Percentiles rank a stretch among this genome's conserved stretches.
Conservation (phyloP, 805 yeast species). For the Pichia scutulata region DNA sequence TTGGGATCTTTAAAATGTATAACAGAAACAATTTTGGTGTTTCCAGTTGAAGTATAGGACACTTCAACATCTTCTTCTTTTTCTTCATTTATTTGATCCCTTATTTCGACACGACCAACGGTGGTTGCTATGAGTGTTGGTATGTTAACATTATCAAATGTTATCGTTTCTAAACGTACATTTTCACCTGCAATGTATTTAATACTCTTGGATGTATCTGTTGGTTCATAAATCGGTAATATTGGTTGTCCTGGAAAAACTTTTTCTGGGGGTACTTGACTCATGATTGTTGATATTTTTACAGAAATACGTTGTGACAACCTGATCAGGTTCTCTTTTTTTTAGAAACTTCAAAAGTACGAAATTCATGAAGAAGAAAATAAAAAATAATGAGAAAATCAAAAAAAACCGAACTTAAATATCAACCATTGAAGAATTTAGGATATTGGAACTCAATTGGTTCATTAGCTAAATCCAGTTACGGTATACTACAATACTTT, state of each 20-base stretch:
- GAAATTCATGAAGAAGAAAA: neutral
- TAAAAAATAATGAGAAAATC: no score
- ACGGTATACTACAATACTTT: no score
- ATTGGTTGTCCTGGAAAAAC: conserved; percentile 82
- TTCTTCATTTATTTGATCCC: conserved; percentile 10
- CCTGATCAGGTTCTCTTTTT: neutral
- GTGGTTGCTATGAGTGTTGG: conserved; percentile 47
- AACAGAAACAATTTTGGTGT: conserved; percentile 14
- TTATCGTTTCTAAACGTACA: conserved; percentile 41
- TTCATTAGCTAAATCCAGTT: no score
- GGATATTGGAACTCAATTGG: no score
- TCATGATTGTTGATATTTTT: neutral
- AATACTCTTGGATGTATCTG: conserved; percentile 10
- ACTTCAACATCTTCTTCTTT: conserved; percentile 1
- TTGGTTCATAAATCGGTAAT: conserved; percentile 42
- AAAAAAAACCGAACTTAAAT: no score
- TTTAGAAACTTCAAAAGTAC: neutral
- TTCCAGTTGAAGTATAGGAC: neutral
- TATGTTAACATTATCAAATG: conserved; percentile 31
- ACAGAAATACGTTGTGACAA: no score
- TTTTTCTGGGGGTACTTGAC: conserved; percentile 29
- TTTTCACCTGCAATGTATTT: conserved; percentile 62
- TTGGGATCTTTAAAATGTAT: conserved; percentile 20
- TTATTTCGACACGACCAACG: conserved; percentile 46
- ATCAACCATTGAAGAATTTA: no score